phyloP scores from a whole-genome alignment of 768 basidiomycete species.

The Pleurotus giganteus region DNA sequence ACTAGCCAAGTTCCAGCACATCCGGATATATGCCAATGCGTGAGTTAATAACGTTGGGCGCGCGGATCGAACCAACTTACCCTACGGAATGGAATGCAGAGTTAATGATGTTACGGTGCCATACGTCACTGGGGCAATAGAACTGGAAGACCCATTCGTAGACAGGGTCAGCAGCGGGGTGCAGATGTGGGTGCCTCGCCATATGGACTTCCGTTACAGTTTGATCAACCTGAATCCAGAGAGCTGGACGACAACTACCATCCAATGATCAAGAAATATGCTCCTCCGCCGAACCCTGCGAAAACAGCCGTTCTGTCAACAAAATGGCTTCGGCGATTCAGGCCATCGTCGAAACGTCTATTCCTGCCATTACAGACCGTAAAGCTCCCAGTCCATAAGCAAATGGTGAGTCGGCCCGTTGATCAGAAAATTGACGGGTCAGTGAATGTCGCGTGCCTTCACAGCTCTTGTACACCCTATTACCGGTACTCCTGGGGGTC shows the following conservation, averaged over 20 bases:
- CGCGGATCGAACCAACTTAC: background rate
- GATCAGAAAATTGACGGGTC: background rate
- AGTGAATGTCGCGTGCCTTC: background rate
- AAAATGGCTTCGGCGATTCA: conserved; percentile 3
- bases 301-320: conserved; percentile 1
- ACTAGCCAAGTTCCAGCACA: background rate
- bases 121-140: conserved; percentile 8
- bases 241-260: background rate
- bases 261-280: conserved; percentile 4
- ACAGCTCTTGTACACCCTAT: background rate
- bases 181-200: conserved; percentile 3
- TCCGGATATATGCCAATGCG: conserved; percentile 8
- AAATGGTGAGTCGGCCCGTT: background rate
- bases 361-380: conserved; percentile 1
- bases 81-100: background rate
- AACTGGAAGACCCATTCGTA: conserved; percentile 6
- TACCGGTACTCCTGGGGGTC: background rate
- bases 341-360: conserved; percentile 11
- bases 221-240: background rate
- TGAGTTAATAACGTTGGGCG: background rate
- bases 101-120: conserved; percentile 8
- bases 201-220: background rate
- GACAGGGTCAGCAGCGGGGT: conserved; percentile 2
- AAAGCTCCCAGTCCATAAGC: conserved; percentile 8
- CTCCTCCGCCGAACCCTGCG: conserved; percentile 2